Base-by-base conservation (phyloP, 2,329 filamentous ascomycete species). In the Colletotrichum sp. region DNA sequence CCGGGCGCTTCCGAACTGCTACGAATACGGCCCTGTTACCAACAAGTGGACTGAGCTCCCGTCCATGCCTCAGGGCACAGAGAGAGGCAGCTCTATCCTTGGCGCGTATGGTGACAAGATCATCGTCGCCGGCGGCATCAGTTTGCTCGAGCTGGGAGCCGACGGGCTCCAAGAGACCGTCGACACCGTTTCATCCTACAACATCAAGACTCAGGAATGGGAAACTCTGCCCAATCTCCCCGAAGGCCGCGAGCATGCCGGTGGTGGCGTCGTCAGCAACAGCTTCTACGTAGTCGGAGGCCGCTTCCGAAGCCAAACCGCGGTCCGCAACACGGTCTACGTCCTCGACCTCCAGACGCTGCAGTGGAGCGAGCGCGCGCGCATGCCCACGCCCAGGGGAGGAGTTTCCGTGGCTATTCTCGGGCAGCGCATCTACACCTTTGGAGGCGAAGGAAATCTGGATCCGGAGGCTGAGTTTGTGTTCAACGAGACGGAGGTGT, bases 41-140 rank as follows among this genome's bases (percentile, higher is more conserved):
- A 44, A 44, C 16, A 0, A 10, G 3, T 44, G 39, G 39, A 1
- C 39, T 44, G 39, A 44, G 18, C 16, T 44, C 39, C 39, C 39
- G 0, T 44, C 39, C 8, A 44, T 44, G 39, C 39, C 39, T 0
- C 0, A 44, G 39, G 18, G 16, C 0, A 44, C 39, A 0, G 16
- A 44, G 39, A 44, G 39, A n/a, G 39, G 39, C 5, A 44, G 16
- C 8, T 44, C 39, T 6, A 44, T 44, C 16, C 39, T 44, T 0
- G 39, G 39, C 16, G 16, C 18, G 16, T 44, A 44, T 44, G 39
- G 39, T 44, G 39, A n/a, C 39, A 44, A 44, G 39, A 44, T 44
- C 39, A 44, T 44, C 39, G 18, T 44, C 18, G 39, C 39, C 39
- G 39, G 39, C 0, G 39, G 39, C 39, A n/a, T 44, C 39, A 44